A percentile compares a stretch with the other conserved stretches of the same genome.
Conservation (phyloP, 441 rosid genomes). For the Pelargonium cotyledonis region DNA sequence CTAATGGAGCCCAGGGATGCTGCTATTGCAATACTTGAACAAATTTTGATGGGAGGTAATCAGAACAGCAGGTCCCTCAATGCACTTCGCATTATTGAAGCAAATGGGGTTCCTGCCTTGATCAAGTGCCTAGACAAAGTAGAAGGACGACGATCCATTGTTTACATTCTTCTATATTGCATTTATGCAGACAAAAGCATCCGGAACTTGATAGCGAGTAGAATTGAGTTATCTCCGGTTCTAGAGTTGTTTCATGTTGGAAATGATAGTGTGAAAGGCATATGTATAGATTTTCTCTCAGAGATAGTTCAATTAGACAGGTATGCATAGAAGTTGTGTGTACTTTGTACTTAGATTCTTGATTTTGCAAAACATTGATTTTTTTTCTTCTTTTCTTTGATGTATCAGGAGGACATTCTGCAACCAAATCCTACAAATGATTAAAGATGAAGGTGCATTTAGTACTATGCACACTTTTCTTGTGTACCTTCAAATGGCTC, state of each 20-base stretch:
- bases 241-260: constrained; percentile 56
- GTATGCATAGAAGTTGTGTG: constrained; percentile 22
- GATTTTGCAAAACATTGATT: neutral
- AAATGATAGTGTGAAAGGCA: constrained; percentile 41
- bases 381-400: constrained; percentile 9
- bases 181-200: constrained; percentile 50
- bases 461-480: constrained; percentile 67
- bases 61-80: constrained; percentile 33
- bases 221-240: constrained; percentile 41
- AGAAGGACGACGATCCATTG: constrained; percentile 39
- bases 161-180: constrained; percentile 48
- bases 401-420: constrained; percentile 41
- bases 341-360: neutral
- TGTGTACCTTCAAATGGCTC: constrained; percentile 70
- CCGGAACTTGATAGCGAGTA: constrained; percentile 38
- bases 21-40: constrained; percentile 53
- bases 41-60: constrained; percentile 49
- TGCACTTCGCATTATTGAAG: constrained; percentile 41
- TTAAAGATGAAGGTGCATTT: constrained; percentile 56
- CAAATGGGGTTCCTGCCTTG: constrained; percentile 45
- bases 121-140: constrained; percentile 42
- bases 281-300: constrained; percentile 46
- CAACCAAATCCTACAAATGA: constrained; percentile 43
- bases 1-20: constrained; percentile 50
- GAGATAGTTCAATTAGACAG: constrained; percentile 53